Evolutionary conservation across 192 early-diverging fungal genomes (phyloP).

Genomic region (Cladochytrium replicatum): DNA sequence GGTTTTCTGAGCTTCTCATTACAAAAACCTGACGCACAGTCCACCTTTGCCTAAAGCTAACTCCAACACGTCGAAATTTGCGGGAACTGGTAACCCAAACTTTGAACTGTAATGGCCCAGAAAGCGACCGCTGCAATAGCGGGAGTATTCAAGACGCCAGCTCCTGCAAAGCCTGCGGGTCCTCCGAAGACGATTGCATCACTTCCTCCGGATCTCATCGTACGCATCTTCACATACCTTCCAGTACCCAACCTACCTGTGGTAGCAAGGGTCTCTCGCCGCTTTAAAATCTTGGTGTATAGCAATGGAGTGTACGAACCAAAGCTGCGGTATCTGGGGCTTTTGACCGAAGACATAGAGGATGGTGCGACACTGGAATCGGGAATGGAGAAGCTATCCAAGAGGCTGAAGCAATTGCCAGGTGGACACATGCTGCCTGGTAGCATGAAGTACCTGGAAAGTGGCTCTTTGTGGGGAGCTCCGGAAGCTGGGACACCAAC

Average conservation of each 20-base stretch:
- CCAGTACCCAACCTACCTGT: conserved; percentile 29
- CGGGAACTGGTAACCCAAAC: too few species aligned
- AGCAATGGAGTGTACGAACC: conserved; percentile 65
- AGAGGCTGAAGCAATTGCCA: conserved; percentile 34
- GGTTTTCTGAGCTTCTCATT: too few species aligned
- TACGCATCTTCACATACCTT: conserved; percentile 29
- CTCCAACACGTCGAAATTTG: too few species aligned
- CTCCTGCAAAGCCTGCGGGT: not conserved
- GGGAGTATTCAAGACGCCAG: not conserved
- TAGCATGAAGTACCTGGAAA: conserved; percentile 34
- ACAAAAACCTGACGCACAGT: too few species aligned
- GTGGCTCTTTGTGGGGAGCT: conserved; percentile 31
- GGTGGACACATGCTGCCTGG: conserved; percentile 35
- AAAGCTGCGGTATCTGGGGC: conserved; percentile 47
- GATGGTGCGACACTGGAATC: conserved; percentile 5
- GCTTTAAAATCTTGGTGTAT: conserved; percentile 70
- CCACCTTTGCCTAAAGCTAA: too few species aligned
- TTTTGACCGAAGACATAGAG: conserved; percentile 10
- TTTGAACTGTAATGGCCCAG: too few species aligned
- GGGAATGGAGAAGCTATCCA: conserved; percentile 14
- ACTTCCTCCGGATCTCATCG: conserved; percentile 42
- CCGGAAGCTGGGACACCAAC: conserved; percentile 7
- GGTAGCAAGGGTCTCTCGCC: conserved; percentile 50
- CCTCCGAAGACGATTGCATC: conserved; percentile 32
- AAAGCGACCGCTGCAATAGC: too few species aligned